Evolutionary conservation across 2,329 filamentous ascomycete species (phyloP), one percentile per base, ranked within the genome.

Genomic region (Diplodia sapinea): DNA sequence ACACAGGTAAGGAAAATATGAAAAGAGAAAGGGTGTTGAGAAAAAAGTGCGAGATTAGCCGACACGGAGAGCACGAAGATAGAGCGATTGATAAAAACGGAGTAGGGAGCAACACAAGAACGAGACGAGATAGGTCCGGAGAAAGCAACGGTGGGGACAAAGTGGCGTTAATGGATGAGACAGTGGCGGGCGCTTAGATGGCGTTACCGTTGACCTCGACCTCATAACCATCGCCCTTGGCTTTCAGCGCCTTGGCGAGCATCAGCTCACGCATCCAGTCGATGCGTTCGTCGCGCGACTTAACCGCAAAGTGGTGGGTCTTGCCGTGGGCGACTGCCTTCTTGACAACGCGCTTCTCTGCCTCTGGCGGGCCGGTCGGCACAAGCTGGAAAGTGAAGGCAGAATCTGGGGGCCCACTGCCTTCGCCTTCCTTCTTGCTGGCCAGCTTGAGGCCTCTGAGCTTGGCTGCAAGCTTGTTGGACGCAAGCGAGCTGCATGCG

Each of bases 211-310:
- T 94, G 70, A 94, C 88, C 75, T 88, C 91, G 73, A 95, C 88
- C 80, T 94, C 91, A 73, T 91, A 94, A 20, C 92, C 92, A 73
- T 93, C 89, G 56, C 87, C 89, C 85, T 94, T 95, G 80, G 93
- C 90, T 83, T 89, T 91, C 76, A 93, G 82, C 20, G 92, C 92
- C 82, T 95, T 95, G 65, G 92, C 92, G 55, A 96, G 87, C 92
- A 96, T 96, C 69, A 96, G 82, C 84, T 96, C 92, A 66, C 92
- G 86, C 92, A 96, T 96, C 95, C 95, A 99, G 78, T 97, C 94
- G 74, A 98, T 97, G 70, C 94, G 87, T 77, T 97, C 92, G 75
- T 97, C 92, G 15, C 93, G 87, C 73, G 85, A 88, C 80, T 90
- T 91, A 72, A 97, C 94, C 0, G 94, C 92, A 77, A 98, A 98